A percentile compares a stretch with the other conserved stretches of the same genome.
phyloP scores from a whole-genome alignment of 2,329 filamentous ascomycete species.

The Pseudocercospora fijiensis region DNA sequence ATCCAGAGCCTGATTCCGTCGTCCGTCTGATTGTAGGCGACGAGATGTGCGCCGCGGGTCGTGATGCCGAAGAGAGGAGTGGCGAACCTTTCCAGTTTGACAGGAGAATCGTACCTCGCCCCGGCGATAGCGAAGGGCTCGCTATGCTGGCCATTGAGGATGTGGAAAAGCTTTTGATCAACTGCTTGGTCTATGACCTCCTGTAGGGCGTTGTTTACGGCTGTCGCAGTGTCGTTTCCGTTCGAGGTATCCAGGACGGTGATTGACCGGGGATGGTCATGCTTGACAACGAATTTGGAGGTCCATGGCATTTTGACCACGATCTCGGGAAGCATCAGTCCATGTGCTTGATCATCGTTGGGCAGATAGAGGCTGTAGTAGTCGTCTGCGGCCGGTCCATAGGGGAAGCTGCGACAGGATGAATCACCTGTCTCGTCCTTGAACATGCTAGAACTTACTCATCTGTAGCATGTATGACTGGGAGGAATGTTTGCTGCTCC shows the following conservation, averaged over 20 bases:
- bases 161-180: constrained; percentile 60
- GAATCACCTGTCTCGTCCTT: neutral
- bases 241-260: constrained; percentile 49
- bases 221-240: constrained; percentile 60
- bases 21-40: constrained; percentile 59
- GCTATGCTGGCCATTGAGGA: constrained; percentile 73
- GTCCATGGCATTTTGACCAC: constrained; percentile 58
- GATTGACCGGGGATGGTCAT: constrained; percentile 29
- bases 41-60: constrained; percentile 77
- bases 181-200: constrained; percentile 60
- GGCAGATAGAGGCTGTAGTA: constrained; percentile 66
- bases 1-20: constrained; percentile 76
- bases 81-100: constrained; percentile 72
- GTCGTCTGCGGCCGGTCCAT: constrained; percentile 45
- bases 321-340: constrained; percentile 60
- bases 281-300: constrained; percentile 56
- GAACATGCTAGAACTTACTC: constrained; percentile 5
- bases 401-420: constrained; percentile 41
- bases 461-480: constrained; percentile 17
- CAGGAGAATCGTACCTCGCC: constrained; percentile 58
- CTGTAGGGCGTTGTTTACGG: constrained; percentile 56
- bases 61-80: constrained; percentile 70
- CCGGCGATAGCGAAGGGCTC: constrained; percentile 75
- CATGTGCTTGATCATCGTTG: constrained; percentile 58
- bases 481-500: neutral